Evolutionary conservation across 2,329 filamentous ascomycete genomes (phyloP), one percentile per base, ranked within the genome.

Genomic region (Nothophoma quercina): DNA sequence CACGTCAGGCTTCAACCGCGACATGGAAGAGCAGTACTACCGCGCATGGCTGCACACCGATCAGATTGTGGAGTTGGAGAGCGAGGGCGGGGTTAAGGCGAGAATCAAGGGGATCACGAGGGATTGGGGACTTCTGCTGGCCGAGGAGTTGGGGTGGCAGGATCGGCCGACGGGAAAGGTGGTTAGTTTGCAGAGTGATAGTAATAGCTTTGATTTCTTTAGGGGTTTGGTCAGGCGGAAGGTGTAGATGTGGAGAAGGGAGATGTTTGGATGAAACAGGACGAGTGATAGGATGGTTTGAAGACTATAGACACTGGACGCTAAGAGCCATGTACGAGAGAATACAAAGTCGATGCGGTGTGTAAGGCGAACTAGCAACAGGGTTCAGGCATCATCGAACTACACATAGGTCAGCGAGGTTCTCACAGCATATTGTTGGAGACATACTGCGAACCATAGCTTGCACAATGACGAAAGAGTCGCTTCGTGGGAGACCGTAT

Each of bases 151-250:
- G 45, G 88, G 87, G 2, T 84, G 81, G 72, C 83, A 88, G 52
- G 91, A 91, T 58, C 80, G 87, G 45, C 79, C 82, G 2, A 96
- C 90, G 0, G 93, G 93, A 0, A 89, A 84, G 75, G 79, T 88
- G 41, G 93, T 89, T 84, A 85, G 88, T 64, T 76, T 99, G 75
- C 93, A 97, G 79, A 97, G 92, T 73, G 95, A 99, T 74, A 91
- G 93, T 71, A 99, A 99, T 69, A 97, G 93, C 73, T 99, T 99
- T 78, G 95, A 99, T 76, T 99, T 96, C 73, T 96, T 96, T 78
- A 90, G 85, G 69, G 95, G 95, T 0, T 70, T 99, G 65, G 79
- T 99, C 16, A 91, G 86, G 78, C 84, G 88, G 67, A 98, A 96
- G 80, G 74, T 87, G 2, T 92, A 29, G n/a, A 7, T 12, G 25